Evolutionary conservation across 2,329 filamentous ascomycete species (phyloP).

Genomic region (Stromatinia cepivora): DNA sequence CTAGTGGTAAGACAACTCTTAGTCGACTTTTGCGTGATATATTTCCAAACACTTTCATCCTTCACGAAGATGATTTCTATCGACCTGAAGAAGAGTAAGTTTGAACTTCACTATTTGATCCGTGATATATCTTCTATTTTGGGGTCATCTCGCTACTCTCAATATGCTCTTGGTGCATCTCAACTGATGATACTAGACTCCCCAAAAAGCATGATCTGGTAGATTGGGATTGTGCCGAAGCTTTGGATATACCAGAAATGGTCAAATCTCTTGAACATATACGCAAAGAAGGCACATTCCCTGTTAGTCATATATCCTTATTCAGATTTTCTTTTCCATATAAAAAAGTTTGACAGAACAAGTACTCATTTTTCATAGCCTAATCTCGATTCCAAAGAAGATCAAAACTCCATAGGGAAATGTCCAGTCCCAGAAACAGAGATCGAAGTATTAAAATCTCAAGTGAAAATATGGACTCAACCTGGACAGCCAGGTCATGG

Average conservation of each 20-base stretch:
- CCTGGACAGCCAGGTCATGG: slow-evolving; percentile 48
- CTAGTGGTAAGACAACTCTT: slow-evolving; percentile 92
- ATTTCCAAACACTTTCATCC: slow-evolving; percentile 74
- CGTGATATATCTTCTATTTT: not conserved
- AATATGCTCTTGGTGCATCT: not conserved
- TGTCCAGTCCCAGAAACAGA: slow-evolving; percentile 53
- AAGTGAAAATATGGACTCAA: slow-evolving; percentile 50
- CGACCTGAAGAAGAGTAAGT: slow-evolving; percentile 70
- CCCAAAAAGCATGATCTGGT: slow-evolving; percentile 61
- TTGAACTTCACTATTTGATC: not conserved
- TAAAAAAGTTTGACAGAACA: slow-evolving; percentile 31
- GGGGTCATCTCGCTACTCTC: no score
- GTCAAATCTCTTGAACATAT: slow-evolving; percentile 68
- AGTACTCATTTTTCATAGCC: slow-evolving; percentile 43
- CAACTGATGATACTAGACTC: slow-evolving; percentile 45
- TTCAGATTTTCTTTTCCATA: slow-evolving; percentile 37
- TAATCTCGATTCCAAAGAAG: slow-evolving; percentile 57
- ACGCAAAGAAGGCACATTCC: slow-evolving; percentile 63
- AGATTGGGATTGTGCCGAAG: slow-evolving; percentile 89
- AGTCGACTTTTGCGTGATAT: slow-evolving; percentile 80
- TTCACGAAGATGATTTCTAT: slow-evolving; percentile 98
- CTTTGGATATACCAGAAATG: slow-evolving; percentile 72
- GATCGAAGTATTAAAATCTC: slow-evolving; percentile 49
- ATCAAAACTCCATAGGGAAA: slow-evolving; percentile 60
- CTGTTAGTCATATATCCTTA: slow-evolving; percentile 48